A percentile compares a stretch with the other conserved stretches of the same genome.
Evolutionary conservation across 2,329 filamentous ascomycete genomes (phyloP).

Genomic region (Fusarium circinatum): DNA sequence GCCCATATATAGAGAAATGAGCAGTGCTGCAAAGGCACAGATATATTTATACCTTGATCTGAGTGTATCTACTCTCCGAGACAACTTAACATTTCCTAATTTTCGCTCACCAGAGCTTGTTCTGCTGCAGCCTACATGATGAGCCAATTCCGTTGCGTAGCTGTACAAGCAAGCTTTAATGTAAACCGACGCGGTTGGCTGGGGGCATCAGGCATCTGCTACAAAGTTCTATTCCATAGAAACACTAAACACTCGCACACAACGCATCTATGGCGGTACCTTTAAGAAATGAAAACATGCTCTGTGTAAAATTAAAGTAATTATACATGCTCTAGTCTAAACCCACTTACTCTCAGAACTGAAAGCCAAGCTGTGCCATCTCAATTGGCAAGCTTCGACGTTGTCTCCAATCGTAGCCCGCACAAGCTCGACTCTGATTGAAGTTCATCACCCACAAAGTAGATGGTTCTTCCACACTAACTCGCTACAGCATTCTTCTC

Average conservation of each 20-base stretch:
- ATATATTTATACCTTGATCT: no score
- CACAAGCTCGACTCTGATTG: neutral
- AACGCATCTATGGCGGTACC: neutral
- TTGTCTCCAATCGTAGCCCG: neutral
- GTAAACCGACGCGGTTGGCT: neutral
- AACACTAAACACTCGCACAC: neutral
- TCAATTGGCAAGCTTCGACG: neutral
- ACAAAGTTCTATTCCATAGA: neutral
- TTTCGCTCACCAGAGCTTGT: neutral
- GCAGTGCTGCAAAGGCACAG: neutral
- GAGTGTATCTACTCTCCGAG: neutral
- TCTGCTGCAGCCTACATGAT: neutral
- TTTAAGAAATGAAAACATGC: neutral
- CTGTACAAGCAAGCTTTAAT: neutral
- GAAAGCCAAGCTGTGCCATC: neutral
- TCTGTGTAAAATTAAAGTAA: neutral
- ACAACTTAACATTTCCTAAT: neutral
- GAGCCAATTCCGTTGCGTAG: neutral
- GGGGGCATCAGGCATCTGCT: no score
- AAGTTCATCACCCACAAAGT: rapidly evolving
- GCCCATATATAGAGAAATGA: neutral
- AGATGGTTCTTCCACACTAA: neutral
- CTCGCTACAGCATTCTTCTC: no score
- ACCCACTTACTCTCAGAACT: neutral
- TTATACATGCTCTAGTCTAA: neutral